phyloP scores from a whole-genome alignment of 2,329 filamentous ascomycete genomes.

The Hypoxylon sp. region DNA sequence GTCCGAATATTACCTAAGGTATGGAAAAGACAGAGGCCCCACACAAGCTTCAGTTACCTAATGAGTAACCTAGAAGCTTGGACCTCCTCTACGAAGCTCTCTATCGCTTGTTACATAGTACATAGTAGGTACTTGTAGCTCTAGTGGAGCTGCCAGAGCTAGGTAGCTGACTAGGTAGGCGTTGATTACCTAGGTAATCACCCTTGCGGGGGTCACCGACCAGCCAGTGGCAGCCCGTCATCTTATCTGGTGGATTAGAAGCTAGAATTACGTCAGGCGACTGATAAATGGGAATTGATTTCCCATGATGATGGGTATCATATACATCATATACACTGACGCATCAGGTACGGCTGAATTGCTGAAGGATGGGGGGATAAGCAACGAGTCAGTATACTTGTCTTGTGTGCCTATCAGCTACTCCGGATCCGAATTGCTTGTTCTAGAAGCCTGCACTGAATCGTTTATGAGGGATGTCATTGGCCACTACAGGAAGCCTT shows the following conservation, averaged over 20 bases:
- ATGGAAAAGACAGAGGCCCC: constrained; percentile 1
- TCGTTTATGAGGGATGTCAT: constrained; percentile 16
- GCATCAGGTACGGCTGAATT: constrained; percentile 35
- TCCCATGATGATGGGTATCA: background rate
- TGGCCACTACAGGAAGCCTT: constrained; percentile 18
- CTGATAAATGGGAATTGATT: constrained; percentile 26
- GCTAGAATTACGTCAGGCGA: constrained; percentile 48
- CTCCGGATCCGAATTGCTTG: background rate
- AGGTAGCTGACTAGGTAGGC: constrained; percentile 34
- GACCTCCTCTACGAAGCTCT: constrained; percentile 19
- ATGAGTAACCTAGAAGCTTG: constrained; percentile 9
- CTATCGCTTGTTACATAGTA: background rate
- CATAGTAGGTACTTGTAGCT: no score
- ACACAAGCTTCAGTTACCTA: constrained; percentile 20
- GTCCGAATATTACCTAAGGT: background rate
- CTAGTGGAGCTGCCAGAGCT: background rate
- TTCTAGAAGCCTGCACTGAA: constrained; percentile 36
- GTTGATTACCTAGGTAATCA: constrained; percentile 21
- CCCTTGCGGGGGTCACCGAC: constrained; percentile 21
- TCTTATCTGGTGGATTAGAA: constrained; percentile 47
- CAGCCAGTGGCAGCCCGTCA: constrained; percentile 40
- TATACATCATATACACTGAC: no score
- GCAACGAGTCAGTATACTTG: constrained; percentile 16
- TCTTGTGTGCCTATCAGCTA: constrained; percentile 2
- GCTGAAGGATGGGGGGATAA: constrained; percentile 22